phyloP scores from a whole-genome alignment of 208 protist genomes.

The Trypanosoma lewisi region DNA sequence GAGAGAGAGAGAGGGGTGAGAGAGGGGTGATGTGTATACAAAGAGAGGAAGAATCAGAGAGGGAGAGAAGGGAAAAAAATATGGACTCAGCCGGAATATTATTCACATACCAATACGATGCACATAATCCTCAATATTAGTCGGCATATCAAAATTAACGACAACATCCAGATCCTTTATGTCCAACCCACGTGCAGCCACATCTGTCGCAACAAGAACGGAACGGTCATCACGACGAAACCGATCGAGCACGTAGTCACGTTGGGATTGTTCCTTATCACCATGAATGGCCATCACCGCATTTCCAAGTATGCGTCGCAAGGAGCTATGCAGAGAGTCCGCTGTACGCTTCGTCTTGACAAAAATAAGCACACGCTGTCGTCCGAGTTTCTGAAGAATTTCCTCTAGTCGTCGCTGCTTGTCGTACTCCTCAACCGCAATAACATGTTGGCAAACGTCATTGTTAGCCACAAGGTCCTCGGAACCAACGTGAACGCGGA shows the following conservation, averaged over 20 bases:
- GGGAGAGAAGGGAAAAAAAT: slow-evolving; percentile 4
- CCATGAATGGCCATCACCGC: slow-evolving; percentile 90
- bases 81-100: slow-evolving; percentile 32
- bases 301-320: slow-evolving; percentile 65
- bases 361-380: slow-evolving; percentile 91
- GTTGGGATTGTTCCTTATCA: slow-evolving; percentile 93
- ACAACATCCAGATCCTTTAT: slow-evolving; percentile 98
- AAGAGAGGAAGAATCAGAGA: slow-evolving; percentile 4
- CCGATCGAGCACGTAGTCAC: slow-evolving; percentile 92
- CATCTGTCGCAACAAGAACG: slow-evolving; percentile 92
- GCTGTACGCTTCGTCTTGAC: slow-evolving; percentile 88
- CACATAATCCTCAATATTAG: slow-evolving; percentile 99
- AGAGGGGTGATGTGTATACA: slow-evolving; percentile 1
- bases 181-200: slow-evolving; percentile 95
- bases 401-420: slow-evolving; percentile 81
- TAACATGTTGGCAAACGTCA: slow-evolving; percentile 88
- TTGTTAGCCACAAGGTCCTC: slow-evolving; percentile 89
- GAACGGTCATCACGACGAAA: slow-evolving; percentile 80
- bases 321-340: slow-evolving; percentile 68
- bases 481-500: slow-evolving; percentile 93
- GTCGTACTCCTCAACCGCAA: slow-evolving; percentile 61
- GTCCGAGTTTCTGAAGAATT: slow-evolving; percentile 61
- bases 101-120: slow-evolving; percentile 96
- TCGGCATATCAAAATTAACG: slow-evolving; percentile 99
- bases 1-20: not conserved